phyloP scores from a whole-genome alignment of 2,329 filamentous ascomycete genomes.

The Zasmidium cellare region DNA sequence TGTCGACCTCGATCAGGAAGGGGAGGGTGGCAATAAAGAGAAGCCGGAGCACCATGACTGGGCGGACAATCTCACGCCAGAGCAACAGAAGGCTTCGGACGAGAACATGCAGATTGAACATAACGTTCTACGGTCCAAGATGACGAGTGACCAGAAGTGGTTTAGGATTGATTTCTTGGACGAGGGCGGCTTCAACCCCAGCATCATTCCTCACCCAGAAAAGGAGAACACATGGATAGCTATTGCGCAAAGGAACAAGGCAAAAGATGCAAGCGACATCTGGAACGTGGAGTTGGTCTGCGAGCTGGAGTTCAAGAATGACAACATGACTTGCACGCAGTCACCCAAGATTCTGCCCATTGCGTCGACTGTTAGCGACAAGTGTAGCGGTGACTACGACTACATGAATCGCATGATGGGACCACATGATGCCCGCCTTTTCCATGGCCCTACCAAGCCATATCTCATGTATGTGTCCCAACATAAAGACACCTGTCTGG shows the following conservation, averaged over 20 bases:
- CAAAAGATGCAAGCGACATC: slow-evolving; percentile 6
- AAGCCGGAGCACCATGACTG: neutral
- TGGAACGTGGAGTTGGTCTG: slow-evolving; percentile 8
- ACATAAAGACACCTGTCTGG: slow-evolving; percentile 55
- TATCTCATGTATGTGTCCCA: slow-evolving; percentile 58
- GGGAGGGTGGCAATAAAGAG: neutral
- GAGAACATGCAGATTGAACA: slow-evolving; percentile 10
- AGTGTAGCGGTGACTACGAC: slow-evolving; percentile 36
- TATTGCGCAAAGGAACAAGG: slow-evolving; percentile 15
- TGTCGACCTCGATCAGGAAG: neutral
- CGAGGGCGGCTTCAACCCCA: slow-evolving; percentile 9
- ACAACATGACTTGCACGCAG: neutral
- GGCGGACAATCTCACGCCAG: slow-evolving; percentile 2
- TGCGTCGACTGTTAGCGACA: slow-evolving; percentile 14
- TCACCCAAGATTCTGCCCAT: slow-evolving; percentile 11
- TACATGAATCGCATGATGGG: slow-evolving; percentile 36
- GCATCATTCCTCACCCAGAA: slow-evolving; percentile 10
- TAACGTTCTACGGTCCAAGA: slow-evolving; percentile 4
- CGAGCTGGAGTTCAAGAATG: neutral
- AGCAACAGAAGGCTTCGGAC: slow-evolving; percentile 5
- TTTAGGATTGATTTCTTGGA: slow-evolving; percentile 10
- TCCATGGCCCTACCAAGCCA: slow-evolving; percentile 52
- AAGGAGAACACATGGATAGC: slow-evolving; percentile 13
- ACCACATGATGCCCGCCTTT: slow-evolving; percentile 59
- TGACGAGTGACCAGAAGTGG: slow-evolving; percentile 5